phyloP scores from a whole-genome alignment of 306 rosid genomes.

The Lathyrus sativus region DNA sequence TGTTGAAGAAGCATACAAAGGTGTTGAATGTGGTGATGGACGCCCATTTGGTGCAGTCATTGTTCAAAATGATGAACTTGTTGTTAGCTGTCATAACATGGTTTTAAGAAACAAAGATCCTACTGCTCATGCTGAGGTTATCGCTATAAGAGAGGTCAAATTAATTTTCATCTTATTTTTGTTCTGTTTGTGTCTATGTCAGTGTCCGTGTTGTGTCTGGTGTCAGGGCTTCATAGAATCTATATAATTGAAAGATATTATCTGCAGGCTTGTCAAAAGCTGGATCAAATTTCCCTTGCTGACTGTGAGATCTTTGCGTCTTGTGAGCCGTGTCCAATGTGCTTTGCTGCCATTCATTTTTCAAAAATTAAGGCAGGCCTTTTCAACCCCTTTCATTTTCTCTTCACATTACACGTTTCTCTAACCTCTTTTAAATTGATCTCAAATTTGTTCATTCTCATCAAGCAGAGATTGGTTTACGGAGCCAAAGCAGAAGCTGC shows the following conservation, averaged over 20 bases:
- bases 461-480: slow-evolving; percentile 82
- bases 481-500: slow-evolving; percentile 94
- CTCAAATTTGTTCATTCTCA: not conserved
- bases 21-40: slow-evolving; percentile 80
- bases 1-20: slow-evolving; percentile 84
- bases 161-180: too few species aligned
- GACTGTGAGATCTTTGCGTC: slow-evolving; percentile 92
- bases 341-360: slow-evolving; percentile 91
- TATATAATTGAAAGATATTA: not conserved
- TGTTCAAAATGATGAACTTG: slow-evolving; percentile 76
- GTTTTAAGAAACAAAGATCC: slow-evolving; percentile 73
- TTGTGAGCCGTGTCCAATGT: slow-evolving; percentile 98
- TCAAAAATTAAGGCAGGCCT: slow-evolving; percentile 73
- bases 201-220: too few species aligned
- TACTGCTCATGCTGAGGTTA: slow-evolving; percentile 88
- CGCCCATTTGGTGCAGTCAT: slow-evolving; percentile 88
- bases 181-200: too few species aligned
- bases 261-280: slow-evolving; percentile 80
- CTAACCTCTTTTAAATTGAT: not conserved
- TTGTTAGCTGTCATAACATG: slow-evolving; percentile 85
- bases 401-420: slow-evolving; percentile 4
- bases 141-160: slow-evolving; percentile 76
- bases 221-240: too few species aligned
- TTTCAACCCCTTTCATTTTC: slow-evolving; percentile 6
- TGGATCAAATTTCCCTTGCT: slow-evolving; percentile 68